phyloP scores from a whole-genome alignment of 1,284 basidiomycete species.

The Fomitopsis schrenkii region DNA sequence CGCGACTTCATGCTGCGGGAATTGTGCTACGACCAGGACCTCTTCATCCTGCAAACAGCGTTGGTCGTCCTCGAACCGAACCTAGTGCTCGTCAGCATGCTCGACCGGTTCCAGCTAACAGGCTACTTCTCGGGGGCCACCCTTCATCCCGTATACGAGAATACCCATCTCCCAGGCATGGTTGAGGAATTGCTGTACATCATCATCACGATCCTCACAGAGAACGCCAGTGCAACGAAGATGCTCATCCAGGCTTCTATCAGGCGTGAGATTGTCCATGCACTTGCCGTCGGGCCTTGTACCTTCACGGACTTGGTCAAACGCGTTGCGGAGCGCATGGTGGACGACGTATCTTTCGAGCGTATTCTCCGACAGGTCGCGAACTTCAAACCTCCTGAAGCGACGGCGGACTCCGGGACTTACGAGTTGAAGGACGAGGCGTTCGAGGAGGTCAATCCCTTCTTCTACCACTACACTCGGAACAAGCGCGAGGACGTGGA shows the following conservation, averaged over 20 bases:
- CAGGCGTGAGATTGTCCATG: constrained; percentile 86
- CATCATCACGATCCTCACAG: constrained; percentile 84
- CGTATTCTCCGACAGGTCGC: constrained; percentile 78
- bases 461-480: constrained; percentile 94
- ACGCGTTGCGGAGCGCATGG: constrained; percentile 85
- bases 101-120: constrained; percentile 86
- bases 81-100: constrained; percentile 78
- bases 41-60: constrained; percentile 87
- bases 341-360: constrained; percentile 85
- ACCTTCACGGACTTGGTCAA: constrained; percentile 93
- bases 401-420: constrained; percentile 73
- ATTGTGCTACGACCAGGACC: constrained; percentile 94
- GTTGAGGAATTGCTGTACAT: constrained; percentile 92
- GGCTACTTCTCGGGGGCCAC: constrained; percentile 74
- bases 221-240: constrained; percentile 74
- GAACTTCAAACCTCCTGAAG: constrained; percentile 80
- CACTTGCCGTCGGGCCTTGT: constrained; percentile 84
- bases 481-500: constrained; percentile 97
- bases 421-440: constrained; percentile 87
- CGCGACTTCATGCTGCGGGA: constrained; percentile 95
- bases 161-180: constrained; percentile 74
- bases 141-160: constrained; percentile 62
- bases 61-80: constrained; percentile 80
- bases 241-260: constrained; percentile 69
- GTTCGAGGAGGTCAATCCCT: constrained; percentile 90